Evolutionary conservation across 129 eudicot genomes (phyloP).

Genomic region (carrot (Daucus carota)): DH1_v3.0 NC_030382.2:51951001-51951500

Average conservation of each 20-base stretch:
- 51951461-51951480: background rate
- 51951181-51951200: background rate
- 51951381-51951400: conserved; percentile 3
- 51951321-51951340: background rate
- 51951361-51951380: background rate
- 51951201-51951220: background rate
- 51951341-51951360: background rate
- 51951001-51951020: conserved; percentile 22
- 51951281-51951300: background rate
- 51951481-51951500: background rate
- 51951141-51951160: background rate
- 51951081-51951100: background rate
- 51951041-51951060: conserved; percentile 22
- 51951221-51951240: background rate
- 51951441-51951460: background rate
- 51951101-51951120: background rate
- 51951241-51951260: background rate
- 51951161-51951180: background rate
- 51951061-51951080: conserved; percentile 21
- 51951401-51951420: background rate
- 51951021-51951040: conserved; percentile 21
- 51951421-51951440: background rate
- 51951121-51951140: background rate
- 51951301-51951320: background rate
- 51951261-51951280: background rate